A percentile compares a stretch with the other conserved stretches of the same genome.
These are phyloP conservation scores for Schoenoplectus triqueter DNA, from an alignment of 202 grass and related monocot species.

Conservation along the genomic window DNA sequence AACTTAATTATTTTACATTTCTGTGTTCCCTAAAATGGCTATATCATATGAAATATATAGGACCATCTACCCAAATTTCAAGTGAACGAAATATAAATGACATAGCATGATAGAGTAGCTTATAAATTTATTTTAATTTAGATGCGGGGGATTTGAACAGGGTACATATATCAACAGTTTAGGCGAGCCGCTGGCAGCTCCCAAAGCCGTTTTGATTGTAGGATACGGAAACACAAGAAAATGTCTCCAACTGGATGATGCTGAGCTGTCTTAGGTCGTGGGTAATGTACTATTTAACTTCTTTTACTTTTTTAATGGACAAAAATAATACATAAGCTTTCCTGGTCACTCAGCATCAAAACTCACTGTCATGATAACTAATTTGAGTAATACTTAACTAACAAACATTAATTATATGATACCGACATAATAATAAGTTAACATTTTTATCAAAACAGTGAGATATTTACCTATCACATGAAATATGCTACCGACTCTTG, in stretches of 20 bases:
- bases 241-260: conserved; percentile 32
- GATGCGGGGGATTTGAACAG: background rate
- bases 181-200: background rate
- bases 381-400: background rate
- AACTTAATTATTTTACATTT: background rate
- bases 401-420: background rate
- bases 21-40: background rate
- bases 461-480: no score
- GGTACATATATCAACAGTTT: conserved; percentile 17
- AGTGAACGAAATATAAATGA: background rate
- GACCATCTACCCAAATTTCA: background rate
- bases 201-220: background rate
- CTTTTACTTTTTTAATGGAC: background rate
- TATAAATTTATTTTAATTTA: background rate
- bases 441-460: no score
- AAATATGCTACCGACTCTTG: no score
- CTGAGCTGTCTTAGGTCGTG: conserved; percentile 38
- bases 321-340: background rate
- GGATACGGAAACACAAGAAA: conserved; percentile 32
- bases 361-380: background rate
- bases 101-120: background rate
- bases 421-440: background rate
- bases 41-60: background rate
- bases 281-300: conserved; percentile 26
- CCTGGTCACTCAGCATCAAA: background rate